Conservation (phyloP, 2,329 filamentous ascomycete genomes). For the Meredithiella fracta region DNA sequence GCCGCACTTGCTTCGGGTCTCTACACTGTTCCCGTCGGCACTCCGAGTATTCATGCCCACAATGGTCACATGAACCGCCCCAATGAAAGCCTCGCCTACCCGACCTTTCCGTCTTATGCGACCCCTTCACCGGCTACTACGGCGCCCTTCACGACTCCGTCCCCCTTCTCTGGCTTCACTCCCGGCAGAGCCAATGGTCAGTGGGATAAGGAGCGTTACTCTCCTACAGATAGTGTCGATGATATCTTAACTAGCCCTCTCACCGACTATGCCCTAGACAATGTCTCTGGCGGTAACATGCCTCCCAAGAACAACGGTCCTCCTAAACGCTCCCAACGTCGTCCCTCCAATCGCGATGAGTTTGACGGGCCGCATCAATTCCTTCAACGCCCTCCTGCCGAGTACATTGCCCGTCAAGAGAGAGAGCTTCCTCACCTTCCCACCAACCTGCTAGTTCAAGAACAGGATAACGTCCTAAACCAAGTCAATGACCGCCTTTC, state of each 20-base stretch:
- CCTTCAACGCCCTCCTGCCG: constrained; percentile 53
- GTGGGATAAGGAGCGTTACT: constrained; percentile 37
- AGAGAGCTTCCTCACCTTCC: constrained; percentile 67
- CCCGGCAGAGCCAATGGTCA: constrained; percentile 15
- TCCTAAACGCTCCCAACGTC: constrained; percentile 41
- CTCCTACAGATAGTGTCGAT: constrained; percentile 41
- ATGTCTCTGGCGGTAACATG: constrained; percentile 26
- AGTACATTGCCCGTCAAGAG: constrained; percentile 59
- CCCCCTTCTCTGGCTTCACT: constrained; percentile 12
- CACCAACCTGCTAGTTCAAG: constrained; percentile 65
- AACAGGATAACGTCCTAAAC: constrained; percentile 66
- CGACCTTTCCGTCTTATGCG: constrained; percentile 26
- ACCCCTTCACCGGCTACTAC: constrained; percentile 25
- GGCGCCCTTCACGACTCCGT: constrained; percentile 12
- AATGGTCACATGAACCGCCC: constrained; percentile 16
- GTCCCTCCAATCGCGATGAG: constrained; percentile 69
- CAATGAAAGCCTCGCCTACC: constrained; percentile 19
- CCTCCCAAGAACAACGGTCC: constrained; percentile 16
- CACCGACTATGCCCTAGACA: constrained; percentile 44
- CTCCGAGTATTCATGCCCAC: constrained; percentile 6
- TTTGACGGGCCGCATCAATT: constrained; percentile 80
- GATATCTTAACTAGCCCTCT: constrained; percentile 41
- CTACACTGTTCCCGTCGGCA: constrained; percentile 14
- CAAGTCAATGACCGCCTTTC: constrained; percentile 74
- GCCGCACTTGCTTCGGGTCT: constrained; percentile 4